Conservation (phyloP, 1,139 yeast species). For the Yamadazyma sp. region DNA sequence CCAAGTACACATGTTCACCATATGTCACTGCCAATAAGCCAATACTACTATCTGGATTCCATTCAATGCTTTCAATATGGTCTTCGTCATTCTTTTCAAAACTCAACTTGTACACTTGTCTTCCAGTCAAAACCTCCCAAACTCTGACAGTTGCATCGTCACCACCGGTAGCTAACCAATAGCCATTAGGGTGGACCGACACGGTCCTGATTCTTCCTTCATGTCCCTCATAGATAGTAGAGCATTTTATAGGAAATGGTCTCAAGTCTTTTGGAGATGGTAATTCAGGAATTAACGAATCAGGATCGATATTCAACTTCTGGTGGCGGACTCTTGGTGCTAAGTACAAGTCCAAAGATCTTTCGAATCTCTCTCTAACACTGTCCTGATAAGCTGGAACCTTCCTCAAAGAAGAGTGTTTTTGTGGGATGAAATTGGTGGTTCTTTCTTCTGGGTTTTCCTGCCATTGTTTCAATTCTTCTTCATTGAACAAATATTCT, state of each 20-base stretch:
- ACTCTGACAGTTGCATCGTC: slow-evolving; percentile 95
- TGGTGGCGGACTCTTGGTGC: slow-evolving; percentile 96
- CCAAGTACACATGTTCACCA: slow-evolving; percentile 74
- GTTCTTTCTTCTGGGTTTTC: slow-evolving; percentile 80
- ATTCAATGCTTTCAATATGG: slow-evolving; percentile 76
- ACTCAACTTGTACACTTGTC: slow-evolving; percentile 78
- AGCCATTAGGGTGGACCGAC: slow-evolving; percentile 84
- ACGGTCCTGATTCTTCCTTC: slow-evolving; percentile 77
- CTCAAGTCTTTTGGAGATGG: slow-evolving; percentile 96
- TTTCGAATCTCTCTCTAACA: slow-evolving; percentile 87
- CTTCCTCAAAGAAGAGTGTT: slow-evolving; percentile 76
- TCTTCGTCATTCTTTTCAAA: slow-evolving; percentile 59
- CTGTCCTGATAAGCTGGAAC: slow-evolving; percentile 92
- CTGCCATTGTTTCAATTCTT: slow-evolving; percentile 75
- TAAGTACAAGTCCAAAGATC: slow-evolving; percentile 87
- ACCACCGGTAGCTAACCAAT: slow-evolving; percentile 96
- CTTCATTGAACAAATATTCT: slow-evolving; percentile 80
- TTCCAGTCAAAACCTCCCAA: slow-evolving; percentile 95
- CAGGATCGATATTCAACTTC: slow-evolving; percentile 93
- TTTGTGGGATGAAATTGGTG: slow-evolving; percentile 77
- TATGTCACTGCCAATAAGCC: slow-evolving; percentile 84
- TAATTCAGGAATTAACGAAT: slow-evolving; percentile 89
- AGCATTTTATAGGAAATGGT: slow-evolving; percentile 95
- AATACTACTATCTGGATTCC: slow-evolving; percentile 80
- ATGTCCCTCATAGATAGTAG: slow-evolving; percentile 85